phyloP scores from a whole-genome alignment of 2,329 filamentous ascomycete species.

The Lachnellula suecica region DNA sequence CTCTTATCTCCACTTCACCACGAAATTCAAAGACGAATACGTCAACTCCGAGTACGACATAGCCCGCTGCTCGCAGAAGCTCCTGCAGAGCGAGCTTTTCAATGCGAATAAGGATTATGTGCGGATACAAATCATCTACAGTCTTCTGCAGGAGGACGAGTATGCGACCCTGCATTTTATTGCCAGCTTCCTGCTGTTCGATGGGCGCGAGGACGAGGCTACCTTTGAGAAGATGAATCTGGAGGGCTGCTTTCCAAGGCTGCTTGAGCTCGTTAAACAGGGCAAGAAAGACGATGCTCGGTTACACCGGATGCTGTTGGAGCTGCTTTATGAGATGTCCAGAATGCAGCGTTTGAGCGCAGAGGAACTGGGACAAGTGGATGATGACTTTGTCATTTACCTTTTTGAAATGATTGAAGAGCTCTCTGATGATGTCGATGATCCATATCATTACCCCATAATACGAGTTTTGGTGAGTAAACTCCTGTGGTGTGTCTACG shows the following conservation, averaged over 20 bases:
- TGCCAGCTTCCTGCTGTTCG: constrained; percentile 79
- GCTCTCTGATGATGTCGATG: constrained; percentile 80
- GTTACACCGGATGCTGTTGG: constrained; percentile 78
- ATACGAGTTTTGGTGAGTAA: constrained; percentile 81
- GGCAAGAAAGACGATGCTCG: constrained; percentile 64
- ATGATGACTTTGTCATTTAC: constrained; percentile 79
- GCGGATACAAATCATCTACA: constrained; percentile 88
- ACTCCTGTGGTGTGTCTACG: not conserved
- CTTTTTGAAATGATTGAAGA: constrained; percentile 88
- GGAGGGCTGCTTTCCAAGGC: constrained; percentile 78
- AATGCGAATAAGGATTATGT: constrained; percentile 77
- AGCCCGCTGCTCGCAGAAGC: constrained; percentile 73
- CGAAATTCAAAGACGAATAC: constrained; percentile 73
- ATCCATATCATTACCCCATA: constrained; percentile 94
- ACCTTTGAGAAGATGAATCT: constrained; percentile 86
- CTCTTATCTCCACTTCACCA: constrained; percentile 77
- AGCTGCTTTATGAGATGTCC: constrained; percentile 95
- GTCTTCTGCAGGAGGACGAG: constrained; percentile 87
- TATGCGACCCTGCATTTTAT: constrained; percentile 77
- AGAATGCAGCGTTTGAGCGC: constrained; percentile 78
- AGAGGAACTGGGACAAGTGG: constrained; percentile 73
- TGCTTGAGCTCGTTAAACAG: constrained; percentile 76
- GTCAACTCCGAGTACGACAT: constrained; percentile 77
- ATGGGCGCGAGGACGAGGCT: constrained; percentile 75
- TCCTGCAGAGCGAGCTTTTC: constrained; percentile 77